Evolutionary conservation across 441 rosid species (phyloP), one percentile per base, ranked within the genome.

Genomic region (Jatropha multifida): DNA sequence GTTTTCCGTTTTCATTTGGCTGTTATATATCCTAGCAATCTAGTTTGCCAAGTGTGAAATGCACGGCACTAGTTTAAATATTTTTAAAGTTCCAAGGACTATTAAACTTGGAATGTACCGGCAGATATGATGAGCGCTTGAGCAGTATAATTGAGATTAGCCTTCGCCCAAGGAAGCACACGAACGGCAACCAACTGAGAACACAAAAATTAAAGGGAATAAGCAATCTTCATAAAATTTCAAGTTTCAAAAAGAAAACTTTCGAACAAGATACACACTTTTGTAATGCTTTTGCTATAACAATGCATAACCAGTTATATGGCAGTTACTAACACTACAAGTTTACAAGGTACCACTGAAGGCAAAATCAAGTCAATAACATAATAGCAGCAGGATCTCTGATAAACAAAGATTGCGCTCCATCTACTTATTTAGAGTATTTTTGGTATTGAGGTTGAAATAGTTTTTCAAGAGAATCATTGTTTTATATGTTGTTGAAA

Each of bases 61-160:
- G 51, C 42, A 32, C 32, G 42, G n/a, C 7, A 42, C 7, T 27
- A 62, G 14, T 26, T 17, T 4, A n/a, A 51, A 42, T 46, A 42
- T 27, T 12, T 26, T 2, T 13, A 32, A 48, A 40, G 5, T 20
- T 65, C 59, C 15, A 7, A 58, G 7, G 2, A 0, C 17, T 15
- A 49, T 27, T 46, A 62, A 49, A 68, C 40, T 52, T 7, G 58
- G 55, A 77, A 48, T 71, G 55, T 87, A 90, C 97, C 93, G 77
- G 80, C 77, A 32, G 92, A 91, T 80, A 90, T 72, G 75, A 93
- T 83, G 71, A 93, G 96, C 52, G 96, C 91, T 74, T 91, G 97
- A 72, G 90, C 97, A 73, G 92, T 88, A 80, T 91, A 85, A 80
- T 93, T 91, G 58, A 93, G 90, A 86, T 91, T 91, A 14, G 92